Conservation (phyloP, 108 stramenopile genomes). For the Cyclotella cryptica region DNA sequence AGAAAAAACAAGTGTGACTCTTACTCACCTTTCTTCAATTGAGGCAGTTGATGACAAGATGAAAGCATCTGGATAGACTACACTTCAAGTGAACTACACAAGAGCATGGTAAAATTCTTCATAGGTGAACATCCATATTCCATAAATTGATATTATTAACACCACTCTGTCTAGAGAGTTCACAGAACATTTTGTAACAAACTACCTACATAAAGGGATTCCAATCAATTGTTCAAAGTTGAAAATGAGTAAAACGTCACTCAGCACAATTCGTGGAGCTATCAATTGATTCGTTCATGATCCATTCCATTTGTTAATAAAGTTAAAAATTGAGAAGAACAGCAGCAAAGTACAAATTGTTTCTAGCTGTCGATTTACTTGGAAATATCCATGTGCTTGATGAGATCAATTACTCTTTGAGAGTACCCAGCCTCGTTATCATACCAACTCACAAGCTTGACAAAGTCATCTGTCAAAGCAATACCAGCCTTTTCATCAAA, state of each 20-base stretch:
- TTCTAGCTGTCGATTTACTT: constrained; percentile 17
- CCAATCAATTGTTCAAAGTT: too few species aligned
- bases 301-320: background rate
- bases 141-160: too few species aligned
- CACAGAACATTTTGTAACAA: too few species aligned
- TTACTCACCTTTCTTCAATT: background rate
- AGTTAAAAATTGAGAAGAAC: background rate
- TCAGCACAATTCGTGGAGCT: too few species aligned
- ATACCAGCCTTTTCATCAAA: constrained; percentile 99
- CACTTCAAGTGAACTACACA: too few species aligned
- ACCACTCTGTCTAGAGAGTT: too few species aligned
- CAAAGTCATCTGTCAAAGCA: constrained; percentile 96
- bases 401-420: constrained; percentile 90
- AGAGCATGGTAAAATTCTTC: too few species aligned
- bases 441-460: constrained; percentile 99
- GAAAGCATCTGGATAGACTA: background rate
- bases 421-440: constrained; percentile 96
- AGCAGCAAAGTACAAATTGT: background rate
- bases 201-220: too few species aligned
- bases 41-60: background rate
- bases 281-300: too few species aligned
- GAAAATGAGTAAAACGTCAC: too few species aligned
- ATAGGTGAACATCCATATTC: too few species aligned
- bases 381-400: constrained; percentile 91
- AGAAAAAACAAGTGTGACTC: background rate